Conservation (phyloP, 768 basidiomycete genomes). For the Saitozyma podzolica region DNA sequence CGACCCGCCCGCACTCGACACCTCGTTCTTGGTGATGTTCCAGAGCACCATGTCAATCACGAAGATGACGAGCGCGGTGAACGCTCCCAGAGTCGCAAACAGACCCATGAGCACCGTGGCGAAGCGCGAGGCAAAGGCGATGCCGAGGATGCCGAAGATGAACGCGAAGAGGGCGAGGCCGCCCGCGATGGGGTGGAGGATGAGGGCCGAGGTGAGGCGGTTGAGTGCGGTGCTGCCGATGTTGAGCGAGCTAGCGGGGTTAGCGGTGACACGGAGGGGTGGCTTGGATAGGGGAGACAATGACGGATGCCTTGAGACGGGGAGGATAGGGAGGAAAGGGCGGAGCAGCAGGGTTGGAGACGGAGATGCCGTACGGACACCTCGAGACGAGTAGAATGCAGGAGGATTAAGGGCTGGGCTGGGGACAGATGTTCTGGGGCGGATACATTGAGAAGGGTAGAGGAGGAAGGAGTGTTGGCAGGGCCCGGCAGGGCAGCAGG, state of each 20-base stretch:
- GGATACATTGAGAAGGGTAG: too few relatives aligned
- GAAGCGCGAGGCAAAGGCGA: constrained; percentile 63
- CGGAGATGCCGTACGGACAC: neutral
- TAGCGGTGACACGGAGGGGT: neutral
- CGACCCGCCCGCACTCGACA: constrained; percentile 55
- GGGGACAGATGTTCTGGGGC: neutral
- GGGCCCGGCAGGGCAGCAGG: too few relatives aligned
- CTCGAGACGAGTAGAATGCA: constrained; percentile 47
- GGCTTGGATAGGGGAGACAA: too few relatives aligned
- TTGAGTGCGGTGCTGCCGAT: constrained; percentile 62
- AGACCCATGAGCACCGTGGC: constrained; percentile 80
- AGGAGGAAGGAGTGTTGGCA: too few relatives aligned
- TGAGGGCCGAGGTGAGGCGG: constrained; percentile 70
- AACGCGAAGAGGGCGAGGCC: constrained; percentile 39
- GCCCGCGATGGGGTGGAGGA: constrained; percentile 75
- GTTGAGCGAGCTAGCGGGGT: constrained; percentile 44
- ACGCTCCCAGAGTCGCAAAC: constrained; percentile 64
- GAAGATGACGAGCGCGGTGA: constrained; percentile 69
- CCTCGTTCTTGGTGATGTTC: constrained; percentile 65
- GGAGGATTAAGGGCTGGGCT: neutral
- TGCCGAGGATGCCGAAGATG: constrained; percentile 57
- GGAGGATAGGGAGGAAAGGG: too few relatives aligned
- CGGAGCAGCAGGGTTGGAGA: too few relatives aligned
- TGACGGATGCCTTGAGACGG: too few relatives aligned
- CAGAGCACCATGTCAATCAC: constrained; percentile 80